Evolutionary conservation across 2,329 filamentous ascomycete genomes (phyloP).

Genomic region (Alternaria triticina): DNA sequence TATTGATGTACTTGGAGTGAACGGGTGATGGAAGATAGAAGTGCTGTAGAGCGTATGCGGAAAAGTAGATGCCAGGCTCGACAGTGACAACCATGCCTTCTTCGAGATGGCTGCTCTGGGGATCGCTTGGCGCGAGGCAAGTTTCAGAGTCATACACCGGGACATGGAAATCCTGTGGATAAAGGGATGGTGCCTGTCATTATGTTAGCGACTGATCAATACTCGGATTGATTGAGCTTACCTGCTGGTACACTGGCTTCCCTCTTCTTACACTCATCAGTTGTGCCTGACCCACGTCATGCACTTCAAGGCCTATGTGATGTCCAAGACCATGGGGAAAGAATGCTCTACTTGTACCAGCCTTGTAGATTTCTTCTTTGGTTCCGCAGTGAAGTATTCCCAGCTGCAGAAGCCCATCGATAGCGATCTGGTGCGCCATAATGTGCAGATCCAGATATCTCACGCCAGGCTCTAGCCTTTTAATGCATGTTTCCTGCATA

Average conservation of each 20-base stretch:
- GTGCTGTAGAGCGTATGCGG: slow-evolving; percentile 78
- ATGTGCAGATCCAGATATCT: slow-evolving; percentile 75
- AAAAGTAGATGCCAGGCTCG: slow-evolving; percentile 77
- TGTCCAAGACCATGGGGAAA: slow-evolving; percentile 92
- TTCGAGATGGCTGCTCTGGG: slow-evolving; percentile 50
- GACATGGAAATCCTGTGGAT: slow-evolving; percentile 40
- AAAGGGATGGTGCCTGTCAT: slow-evolving; percentile 34
- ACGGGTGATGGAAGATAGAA: slow-evolving; percentile 76
- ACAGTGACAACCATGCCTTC: slow-evolving; percentile 64
- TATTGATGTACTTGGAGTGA: slow-evolving; percentile 78
- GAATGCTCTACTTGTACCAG: slow-evolving; percentile 85
- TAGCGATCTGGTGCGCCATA: slow-evolving; percentile 74
- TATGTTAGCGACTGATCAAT: slow-evolving; percentile 13
- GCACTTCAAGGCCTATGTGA: slow-evolving; percentile 90
- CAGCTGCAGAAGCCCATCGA: slow-evolving; percentile 71
- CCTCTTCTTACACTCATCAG: slow-evolving; percentile 41
- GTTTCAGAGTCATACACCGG: slow-evolving; percentile 39
- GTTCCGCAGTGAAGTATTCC: slow-evolving; percentile 73
- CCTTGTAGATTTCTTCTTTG: slow-evolving; percentile 74
- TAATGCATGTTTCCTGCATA: slow-evolving; percentile 82
- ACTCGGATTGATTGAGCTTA: slow-evolving; percentile 2
- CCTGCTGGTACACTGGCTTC: slow-evolving; percentile 32
- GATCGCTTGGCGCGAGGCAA: slow-evolving; percentile 41
- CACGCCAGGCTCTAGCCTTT: slow-evolving; percentile 70
- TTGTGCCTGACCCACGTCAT: slow-evolving; percentile 63